phyloP scores from a whole-genome alignment of 1,284 basidiomycete species.

The Coniferiporia weirii region DNA sequence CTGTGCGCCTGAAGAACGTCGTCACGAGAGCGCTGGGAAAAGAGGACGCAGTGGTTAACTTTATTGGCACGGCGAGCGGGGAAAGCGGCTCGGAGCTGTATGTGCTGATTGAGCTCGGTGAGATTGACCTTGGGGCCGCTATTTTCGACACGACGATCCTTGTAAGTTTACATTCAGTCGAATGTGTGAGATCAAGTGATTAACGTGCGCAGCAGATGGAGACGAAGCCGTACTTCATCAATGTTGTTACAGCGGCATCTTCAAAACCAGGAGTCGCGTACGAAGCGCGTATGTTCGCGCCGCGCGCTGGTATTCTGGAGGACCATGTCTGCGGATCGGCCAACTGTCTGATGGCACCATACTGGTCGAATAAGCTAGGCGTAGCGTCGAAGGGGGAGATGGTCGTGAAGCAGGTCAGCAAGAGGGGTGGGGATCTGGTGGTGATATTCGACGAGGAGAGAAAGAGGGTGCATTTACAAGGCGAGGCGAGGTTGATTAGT shows the following conservation, averaged over 20 bases:
- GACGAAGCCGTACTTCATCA: slow-evolving; percentile 22
- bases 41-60: slow-evolving; percentile 31
- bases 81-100: slow-evolving; percentile 30
- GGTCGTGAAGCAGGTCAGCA: slow-evolving; percentile 46
- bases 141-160: slow-evolving; percentile 32
- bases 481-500: slow-evolving; percentile 31
- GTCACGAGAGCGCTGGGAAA: slow-evolving; percentile 35
- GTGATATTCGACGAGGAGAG: slow-evolving; percentile 34
- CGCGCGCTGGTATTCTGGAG: slow-evolving; percentile 37
- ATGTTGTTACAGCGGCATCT: slow-evolving; percentile 38
- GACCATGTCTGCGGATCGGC: slow-evolving; percentile 58
- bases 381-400: slow-evolving; percentile 29
- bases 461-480: slow-evolving; percentile 32
- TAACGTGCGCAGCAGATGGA: slow-evolving; percentile 20
- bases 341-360: slow-evolving; percentile 46
- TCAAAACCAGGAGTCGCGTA: slow-evolving; percentile 34
- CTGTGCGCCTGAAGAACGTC: slow-evolving; percentile 24
- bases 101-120: slow-evolving; percentile 41
- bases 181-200: background rate
- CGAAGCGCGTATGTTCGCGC: slow-evolving; percentile 50
- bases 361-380: slow-evolving; percentile 42
- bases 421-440: slow-evolving; percentile 43
- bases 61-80: slow-evolving; percentile 31
- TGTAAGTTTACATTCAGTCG: slow-evolving; percentile 31
- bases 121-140: slow-evolving; percentile 34